phyloP scores from a whole-genome alignment of 768 basidiomycete genomes.

The Rhizopogon sp. region DNA sequence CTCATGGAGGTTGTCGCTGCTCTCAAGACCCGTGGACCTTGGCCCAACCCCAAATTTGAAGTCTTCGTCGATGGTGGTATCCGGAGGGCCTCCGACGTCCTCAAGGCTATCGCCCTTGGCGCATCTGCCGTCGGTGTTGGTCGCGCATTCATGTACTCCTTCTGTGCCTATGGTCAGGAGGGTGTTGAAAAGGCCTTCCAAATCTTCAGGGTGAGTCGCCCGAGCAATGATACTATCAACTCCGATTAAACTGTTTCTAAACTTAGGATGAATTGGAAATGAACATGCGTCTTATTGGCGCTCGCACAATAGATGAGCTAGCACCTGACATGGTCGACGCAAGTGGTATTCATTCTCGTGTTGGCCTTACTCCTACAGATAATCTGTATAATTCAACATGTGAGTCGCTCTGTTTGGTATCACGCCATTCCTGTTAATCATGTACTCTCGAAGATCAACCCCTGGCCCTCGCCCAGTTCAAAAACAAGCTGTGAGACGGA shows the following conservation, averaged over 20 bases:
- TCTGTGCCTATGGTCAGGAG: slow-evolving; percentile 82
- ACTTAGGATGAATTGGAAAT: slow-evolving; percentile 94
- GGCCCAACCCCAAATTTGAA: slow-evolving; percentile 79
- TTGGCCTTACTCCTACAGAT: slow-evolving; percentile 65
- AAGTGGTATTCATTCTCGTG: slow-evolving; percentile 59
- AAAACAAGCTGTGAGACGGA: slow-evolving; percentile 5
- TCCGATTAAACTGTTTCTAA: neutral
- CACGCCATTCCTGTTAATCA: neutral
- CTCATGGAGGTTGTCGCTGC: slow-evolving; percentile 79
- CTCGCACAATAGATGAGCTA: slow-evolving; percentile 72
- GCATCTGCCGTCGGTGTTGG: slow-evolving; percentile 90
- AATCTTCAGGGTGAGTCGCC: slow-evolving; percentile 57
- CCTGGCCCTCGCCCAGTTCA: slow-evolving; percentile 26
- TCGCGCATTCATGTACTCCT: slow-evolving; percentile 84
- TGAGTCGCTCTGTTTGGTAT: slow-evolving; percentile 35
- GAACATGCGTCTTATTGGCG: slow-evolving; percentile 92
- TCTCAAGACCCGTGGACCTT: slow-evolving; percentile 65
- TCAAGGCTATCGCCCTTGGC: slow-evolving; percentile 85
- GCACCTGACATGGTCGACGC: slow-evolving; percentile 89
- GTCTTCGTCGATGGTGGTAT: slow-evolving; percentile 95
- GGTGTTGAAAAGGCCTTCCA: slow-evolving; percentile 82
- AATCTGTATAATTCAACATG: slow-evolving; percentile 79
- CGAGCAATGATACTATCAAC: neutral
- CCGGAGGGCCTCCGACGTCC: slow-evolving; percentile 80
- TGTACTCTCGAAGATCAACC: slow-evolving; percentile 19